Conservation (phyloP, 2,329 filamentous ascomycete species). For the Epichloe baconii region DNA sequence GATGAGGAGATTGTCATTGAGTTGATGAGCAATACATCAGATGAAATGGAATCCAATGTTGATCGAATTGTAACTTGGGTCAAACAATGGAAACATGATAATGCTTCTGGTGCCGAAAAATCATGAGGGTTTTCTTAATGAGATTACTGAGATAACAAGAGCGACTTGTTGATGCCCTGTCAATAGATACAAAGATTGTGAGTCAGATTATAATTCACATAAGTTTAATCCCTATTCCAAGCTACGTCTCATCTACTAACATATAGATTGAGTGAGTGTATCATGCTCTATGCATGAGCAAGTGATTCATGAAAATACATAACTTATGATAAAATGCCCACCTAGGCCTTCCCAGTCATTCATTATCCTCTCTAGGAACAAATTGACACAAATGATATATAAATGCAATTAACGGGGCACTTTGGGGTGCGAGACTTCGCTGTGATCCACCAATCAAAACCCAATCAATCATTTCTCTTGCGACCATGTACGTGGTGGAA, state of each 20-base stretch:
- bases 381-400: background rate
- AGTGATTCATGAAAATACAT: too few species aligned
- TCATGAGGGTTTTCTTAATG: background rate
- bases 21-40: constrained; percentile 64
- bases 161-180: too few species aligned
- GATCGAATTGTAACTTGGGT: constrained; percentile 76
- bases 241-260: too few species aligned
- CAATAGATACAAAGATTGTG: too few species aligned
- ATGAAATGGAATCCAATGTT: constrained; percentile 82
- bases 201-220: too few species aligned
- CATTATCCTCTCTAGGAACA: background rate
- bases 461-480: background rate
- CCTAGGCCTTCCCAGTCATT: background rate
- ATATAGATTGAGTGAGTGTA: too few species aligned
- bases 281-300: too few species aligned
- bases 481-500: background rate
- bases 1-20: constrained; percentile 82
- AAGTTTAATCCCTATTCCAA: too few species aligned
- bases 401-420: background rate
- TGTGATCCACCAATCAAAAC: background rate
- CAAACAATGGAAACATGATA: constrained; percentile 54
- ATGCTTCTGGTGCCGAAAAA: background rate
- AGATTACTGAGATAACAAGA: background rate
- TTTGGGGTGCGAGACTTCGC: background rate
- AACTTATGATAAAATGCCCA: background rate